Base-by-base conservation (phyloP, 2,329 filamentous ascomycete species). In the Cytospora leucostoma region DNA sequence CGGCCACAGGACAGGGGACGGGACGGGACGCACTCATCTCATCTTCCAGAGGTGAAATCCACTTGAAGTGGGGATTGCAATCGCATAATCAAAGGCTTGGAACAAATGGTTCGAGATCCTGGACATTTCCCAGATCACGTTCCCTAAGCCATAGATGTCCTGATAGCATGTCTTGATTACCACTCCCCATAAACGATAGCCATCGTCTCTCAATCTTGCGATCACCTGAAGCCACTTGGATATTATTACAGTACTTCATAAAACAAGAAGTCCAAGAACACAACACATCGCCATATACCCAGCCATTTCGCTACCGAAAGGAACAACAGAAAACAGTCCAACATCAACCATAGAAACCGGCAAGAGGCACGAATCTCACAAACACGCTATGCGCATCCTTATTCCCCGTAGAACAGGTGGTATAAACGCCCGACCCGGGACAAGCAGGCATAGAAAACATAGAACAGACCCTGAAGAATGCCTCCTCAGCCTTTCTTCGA, bases 401-500 rank as follows among this genome's bases (percentile, higher is more conserved):
- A 27, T 10, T 47, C 10, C n/a, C 44, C 44, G n/a, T 21, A 47
- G 13, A 12, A 47, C 2, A 12, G 12, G 13, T 47, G 44, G n/a
- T 47, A 47, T 47, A 19, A 21, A 27, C 27, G 27, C 44, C n/a
- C 12, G n/a, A 19, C 44, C 44, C 19, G 17, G 11, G 10, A n/a
- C 17, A 13, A 44, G 7, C 8, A 19, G 35, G 35, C 17, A 19
- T 17, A 6, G 10, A 44, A 15, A 5, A 21, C 1, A 12, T 19
- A 4, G 11, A 11, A 47, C 8, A 47, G n/a, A 12, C 7, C 35
- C 35, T 37, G 35, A 8, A 10, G 35, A 37, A 37, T 37, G 8
- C 12, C 15, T 49, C 13, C 50, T 55, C 44, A 57, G 10, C 27
- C 56, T 50, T 54, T 62, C 63, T 55, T 56, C 11, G 33, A 51